phyloP scores from a whole-genome alignment of 495 filamentous ascomycete genomes.

The Lepidopterella palustris region DNA sequence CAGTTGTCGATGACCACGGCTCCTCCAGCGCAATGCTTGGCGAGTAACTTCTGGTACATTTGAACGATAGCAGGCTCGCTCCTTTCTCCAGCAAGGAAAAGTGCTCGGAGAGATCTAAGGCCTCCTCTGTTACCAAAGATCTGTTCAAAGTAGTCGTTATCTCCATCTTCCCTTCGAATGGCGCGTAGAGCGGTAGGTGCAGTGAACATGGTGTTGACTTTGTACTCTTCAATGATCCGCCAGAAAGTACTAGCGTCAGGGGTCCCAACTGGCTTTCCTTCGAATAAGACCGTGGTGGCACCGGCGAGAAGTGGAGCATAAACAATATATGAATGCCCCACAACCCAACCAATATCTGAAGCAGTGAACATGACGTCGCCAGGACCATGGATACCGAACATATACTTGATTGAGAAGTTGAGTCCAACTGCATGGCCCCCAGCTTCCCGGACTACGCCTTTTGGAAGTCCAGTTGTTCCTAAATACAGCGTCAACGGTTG shows the following conservation, averaged over 20 bases:
- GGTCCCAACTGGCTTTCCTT: slow-evolving; percentile 88
- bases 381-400: slow-evolving; percentile 73
- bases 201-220: slow-evolving; percentile 76
- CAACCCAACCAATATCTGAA: slow-evolving; percentile 41
- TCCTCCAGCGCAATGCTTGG: slow-evolving; percentile 52
- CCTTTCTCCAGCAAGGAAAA: slow-evolving; percentile 85
- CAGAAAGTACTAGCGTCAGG: slow-evolving; percentile 83
- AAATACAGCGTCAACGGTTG: slow-evolving; percentile 20
- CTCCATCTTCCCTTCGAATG: slow-evolving; percentile 77
- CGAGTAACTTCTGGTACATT: slow-evolving; percentile 67
- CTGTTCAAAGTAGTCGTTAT: slow-evolving; percentile 55
- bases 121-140: slow-evolving; percentile 56
- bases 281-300: slow-evolving; percentile 80
- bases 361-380: slow-evolving; percentile 81
- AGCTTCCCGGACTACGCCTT: slow-evolving; percentile 78
- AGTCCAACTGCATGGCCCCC: slow-evolving; percentile 86
- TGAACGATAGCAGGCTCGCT: slow-evolving; percentile 81
- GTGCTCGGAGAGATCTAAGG: slow-evolving; percentile 56
- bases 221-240: slow-evolving; percentile 77
- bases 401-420: slow-evolving; percentile 65
- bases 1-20: slow-evolving; percentile 84
- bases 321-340: slow-evolving; percentile 49
- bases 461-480: slow-evolving; percentile 80
- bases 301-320: slow-evolving; percentile 80
- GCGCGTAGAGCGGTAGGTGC: slow-evolving; percentile 83